Percentiles rank a stretch among this genome's conserved stretches.
Conservation (phyloP, 2,329 filamentous ascomycete genomes). For the Arthrobotrys entomopaga region DNA sequence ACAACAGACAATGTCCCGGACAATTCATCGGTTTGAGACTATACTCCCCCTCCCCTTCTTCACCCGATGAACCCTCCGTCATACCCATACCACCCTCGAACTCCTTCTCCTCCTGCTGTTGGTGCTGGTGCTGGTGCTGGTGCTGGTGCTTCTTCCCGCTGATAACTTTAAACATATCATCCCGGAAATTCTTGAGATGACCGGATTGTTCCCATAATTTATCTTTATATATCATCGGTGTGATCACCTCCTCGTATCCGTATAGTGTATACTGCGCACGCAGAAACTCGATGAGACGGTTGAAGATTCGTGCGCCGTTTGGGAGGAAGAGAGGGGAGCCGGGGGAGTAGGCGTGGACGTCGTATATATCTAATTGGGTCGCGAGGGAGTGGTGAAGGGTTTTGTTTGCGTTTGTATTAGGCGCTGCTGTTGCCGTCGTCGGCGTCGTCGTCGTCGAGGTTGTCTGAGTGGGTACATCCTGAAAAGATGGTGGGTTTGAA, state of each 20-base stretch:
- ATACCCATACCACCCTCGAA: too few relatives aligned
- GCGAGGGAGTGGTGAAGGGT: conserved; percentile 44
- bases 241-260: conserved; percentile 88
- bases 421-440: not conserved
- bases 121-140: too few relatives aligned
- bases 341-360: conserved; percentile 78
- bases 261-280: conserved; percentile 85
- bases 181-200: conserved; percentile 87
- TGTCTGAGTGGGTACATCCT: not conserved
- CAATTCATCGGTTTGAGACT: conserved; percentile 95
- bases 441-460: conserved; percentile 4
- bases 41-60: conserved; percentile 64
- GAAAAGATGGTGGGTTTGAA: conserved; percentile 10
- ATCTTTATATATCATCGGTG: conserved; percentile 90
- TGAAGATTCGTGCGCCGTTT: conserved; percentile 83
- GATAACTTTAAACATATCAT: conserved; percentile 89
- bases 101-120: too few relatives aligned
- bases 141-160: conserved; percentile 64
- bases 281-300: conserved; percentile 82
- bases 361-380: conserved; percentile 71
- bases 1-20: conserved; percentile 86
- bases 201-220: conserved; percentile 86
- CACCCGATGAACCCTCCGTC: not conserved
- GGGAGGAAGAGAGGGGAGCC: conserved; percentile 87
- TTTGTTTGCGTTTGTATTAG: conserved; percentile 19